Base-by-base conservation (phyloP, 768 basidiomycete species). In the Dioszegia hungarica region DNA sequence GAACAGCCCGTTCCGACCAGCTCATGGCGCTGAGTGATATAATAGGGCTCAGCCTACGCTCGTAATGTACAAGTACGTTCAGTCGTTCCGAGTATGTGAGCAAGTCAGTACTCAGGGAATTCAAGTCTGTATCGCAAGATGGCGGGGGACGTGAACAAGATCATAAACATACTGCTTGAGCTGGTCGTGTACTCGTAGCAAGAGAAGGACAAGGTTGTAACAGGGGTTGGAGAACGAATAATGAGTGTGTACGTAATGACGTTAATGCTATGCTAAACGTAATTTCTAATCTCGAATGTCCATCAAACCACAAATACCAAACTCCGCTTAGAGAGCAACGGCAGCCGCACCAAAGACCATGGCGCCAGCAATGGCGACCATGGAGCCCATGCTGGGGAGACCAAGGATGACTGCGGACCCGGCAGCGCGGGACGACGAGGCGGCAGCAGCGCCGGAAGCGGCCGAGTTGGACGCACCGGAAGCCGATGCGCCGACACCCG, bases 391-490 rank as follows among this genome's bases (percentile, higher is more conserved):
- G 27, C 34, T 37, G 34, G 49, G 49, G 19, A 51, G n/a, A 29
- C 49, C 49, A 24, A 37, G 36, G 34, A 51, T 17, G 49, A 34
- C 49, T 10, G 14, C 20, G 12, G 22, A 22, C 12, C 49, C 49
- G 28, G 33, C 19, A 37, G 40, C 34, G 11, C 45, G 15, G 31
- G 36, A 43, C 17, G 25, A 37, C 6, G 31, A 20, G 25, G 37
- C 41, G 27, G 45, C 37, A 15, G 36, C 61, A 22, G 54, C 57
- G n/a, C 46, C 51, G 29, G 57, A 51, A 25, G 57, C 45, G 28
- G 41, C 39, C 14, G 54, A 56, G 20, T 28, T 41, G 29, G 56
- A 41, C 8, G 49, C 17, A 1, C 48, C 25, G 40, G 43, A 36
- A 5, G 54, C 19, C 19, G 49, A 29, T n/a, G 46, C 14, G 2